Conservation (phyloP, 2,329 filamentous ascomycete genomes). For the Pseudogymnoascus sp. region DNA sequence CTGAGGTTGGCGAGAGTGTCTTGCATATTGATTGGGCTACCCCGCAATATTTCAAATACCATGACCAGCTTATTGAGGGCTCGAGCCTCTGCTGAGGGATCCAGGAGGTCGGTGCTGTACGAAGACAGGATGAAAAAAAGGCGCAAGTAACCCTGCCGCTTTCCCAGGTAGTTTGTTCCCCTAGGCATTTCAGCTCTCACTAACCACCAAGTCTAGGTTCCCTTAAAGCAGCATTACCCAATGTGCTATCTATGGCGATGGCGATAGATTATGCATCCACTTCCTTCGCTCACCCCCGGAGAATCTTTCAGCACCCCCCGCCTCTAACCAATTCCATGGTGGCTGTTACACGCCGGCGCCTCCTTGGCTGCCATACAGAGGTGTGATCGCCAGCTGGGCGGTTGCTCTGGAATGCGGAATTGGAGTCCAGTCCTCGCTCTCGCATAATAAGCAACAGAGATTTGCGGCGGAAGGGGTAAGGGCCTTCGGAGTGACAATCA, state of each 20-base stretch:
- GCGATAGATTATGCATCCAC: background rate
- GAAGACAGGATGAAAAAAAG: background rate
- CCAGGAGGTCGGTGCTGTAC: background rate
- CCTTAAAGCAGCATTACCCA: background rate
- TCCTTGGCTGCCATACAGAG: background rate
- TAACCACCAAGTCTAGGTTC: background rate
- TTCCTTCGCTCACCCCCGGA: background rate
- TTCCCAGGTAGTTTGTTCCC: background rate
- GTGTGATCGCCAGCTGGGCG: background rate
- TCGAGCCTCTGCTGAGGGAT: background rate
- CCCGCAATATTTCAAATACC: background rate
- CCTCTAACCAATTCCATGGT: background rate
- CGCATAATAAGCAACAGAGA: background rate
- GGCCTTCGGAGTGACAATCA: background rate
- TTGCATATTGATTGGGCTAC: background rate
- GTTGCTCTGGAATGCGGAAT: background rate
- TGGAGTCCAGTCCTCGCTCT: background rate
- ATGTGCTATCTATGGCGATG: background rate
- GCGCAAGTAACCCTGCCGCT: background rate
- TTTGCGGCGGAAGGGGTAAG: background rate
- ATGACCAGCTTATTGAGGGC: background rate
- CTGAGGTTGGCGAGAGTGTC: background rate
- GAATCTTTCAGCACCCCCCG: background rate
- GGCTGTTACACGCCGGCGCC: background rate
- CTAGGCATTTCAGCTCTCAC: background rate